These are phyloP conservation scores for Pyrenophora teres DNA, from an alignment of 2,329 filamentous ascomycete species.

Conservation along the genomic window DNA sequence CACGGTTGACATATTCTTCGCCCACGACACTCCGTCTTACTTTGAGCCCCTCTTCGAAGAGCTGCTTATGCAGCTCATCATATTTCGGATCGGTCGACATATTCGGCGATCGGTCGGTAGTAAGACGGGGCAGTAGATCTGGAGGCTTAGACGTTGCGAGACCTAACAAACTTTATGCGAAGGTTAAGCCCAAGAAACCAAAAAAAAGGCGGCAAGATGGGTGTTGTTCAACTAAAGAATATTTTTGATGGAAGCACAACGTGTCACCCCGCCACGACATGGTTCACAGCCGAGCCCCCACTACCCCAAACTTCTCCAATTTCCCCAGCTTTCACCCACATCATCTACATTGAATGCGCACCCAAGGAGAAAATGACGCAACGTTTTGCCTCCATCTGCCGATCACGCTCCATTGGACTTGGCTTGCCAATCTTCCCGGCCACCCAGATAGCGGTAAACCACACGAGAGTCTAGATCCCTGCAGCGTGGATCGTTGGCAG, in stretches of 20 bases:
- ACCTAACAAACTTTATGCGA: too few species aligned
- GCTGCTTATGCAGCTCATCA: slow-evolving; percentile 55
- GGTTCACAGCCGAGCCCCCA: slow-evolving; percentile 21
- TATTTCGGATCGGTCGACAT: slow-evolving; percentile 51
- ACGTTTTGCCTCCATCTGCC: neutral
- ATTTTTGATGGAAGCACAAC: too few species aligned
- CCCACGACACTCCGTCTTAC: slow-evolving; percentile 65
- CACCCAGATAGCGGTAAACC: slow-evolving; percentile 61
- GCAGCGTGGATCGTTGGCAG: slow-evolving; percentile 58
- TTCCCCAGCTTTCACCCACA: slow-evolving; percentile 6
- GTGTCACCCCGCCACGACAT: slow-evolving; percentile 3
- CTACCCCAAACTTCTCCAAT: slow-evolving; percentile 34
- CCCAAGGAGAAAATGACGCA: too few species aligned
- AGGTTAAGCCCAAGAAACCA: too few species aligned
- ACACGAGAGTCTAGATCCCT: slow-evolving; percentile 62
- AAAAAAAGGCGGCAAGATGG: too few species aligned
- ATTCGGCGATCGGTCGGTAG: slow-evolving; percentile 13
- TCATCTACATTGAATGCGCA: too few species aligned
- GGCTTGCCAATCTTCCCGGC: slow-evolving; percentile 56
- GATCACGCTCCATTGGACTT: slow-evolving; percentile 20
- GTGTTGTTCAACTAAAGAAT: too few species aligned
- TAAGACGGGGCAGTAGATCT: neutral
- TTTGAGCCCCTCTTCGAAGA: slow-evolving; percentile 65
- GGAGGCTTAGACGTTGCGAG: neutral
- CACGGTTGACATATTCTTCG: slow-evolving; percentile 63